A percentile compares a stretch with the other conserved stretches of the same genome.
Evolutionary conservation across 2,329 filamentous ascomycete genomes (phyloP).

Genomic region (Monilinia fructicola): DNA sequence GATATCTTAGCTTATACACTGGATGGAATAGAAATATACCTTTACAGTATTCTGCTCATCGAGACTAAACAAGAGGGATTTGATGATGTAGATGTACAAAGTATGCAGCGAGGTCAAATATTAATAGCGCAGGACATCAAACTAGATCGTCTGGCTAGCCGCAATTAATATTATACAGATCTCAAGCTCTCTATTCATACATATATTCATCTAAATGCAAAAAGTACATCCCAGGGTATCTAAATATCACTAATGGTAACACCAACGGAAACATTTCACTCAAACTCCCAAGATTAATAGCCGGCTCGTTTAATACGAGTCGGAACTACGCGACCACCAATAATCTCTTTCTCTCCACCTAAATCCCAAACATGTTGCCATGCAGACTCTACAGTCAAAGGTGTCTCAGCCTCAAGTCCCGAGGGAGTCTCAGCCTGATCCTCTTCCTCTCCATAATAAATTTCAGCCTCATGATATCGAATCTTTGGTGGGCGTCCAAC

Average conservation of each 20-base stretch:
- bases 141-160: too few relatives aligned
- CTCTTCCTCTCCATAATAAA: constrained; percentile 4
- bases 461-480: not conserved
- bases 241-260: constrained; percentile 4
- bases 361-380: constrained; percentile 12
- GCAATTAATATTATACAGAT: not conserved
- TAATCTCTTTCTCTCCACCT: constrained; percentile 1
- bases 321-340: constrained; percentile 15
- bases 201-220: not conserved
- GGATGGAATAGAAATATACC: too few relatives aligned
- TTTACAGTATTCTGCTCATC: too few relatives aligned
- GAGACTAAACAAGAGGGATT: too few relatives aligned
- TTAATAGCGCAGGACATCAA: too few relatives aligned
- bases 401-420: not conserved
- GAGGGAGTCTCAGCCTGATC: not conserved
- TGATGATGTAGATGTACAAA: too few relatives aligned
- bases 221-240: constrained; percentile 5
- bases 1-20: too few relatives aligned
- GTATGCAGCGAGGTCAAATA: too few relatives aligned
- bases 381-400: not conserved
- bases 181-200: not conserved
- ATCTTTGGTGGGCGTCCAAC: constrained; percentile 8
- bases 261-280: not conserved
- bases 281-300: constrained; percentile 9
- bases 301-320: constrained; percentile 1